Base-by-base conservation (phyloP, 352 stramenopile genomes). In the Phytophthora fragariaefolia region DNA sequence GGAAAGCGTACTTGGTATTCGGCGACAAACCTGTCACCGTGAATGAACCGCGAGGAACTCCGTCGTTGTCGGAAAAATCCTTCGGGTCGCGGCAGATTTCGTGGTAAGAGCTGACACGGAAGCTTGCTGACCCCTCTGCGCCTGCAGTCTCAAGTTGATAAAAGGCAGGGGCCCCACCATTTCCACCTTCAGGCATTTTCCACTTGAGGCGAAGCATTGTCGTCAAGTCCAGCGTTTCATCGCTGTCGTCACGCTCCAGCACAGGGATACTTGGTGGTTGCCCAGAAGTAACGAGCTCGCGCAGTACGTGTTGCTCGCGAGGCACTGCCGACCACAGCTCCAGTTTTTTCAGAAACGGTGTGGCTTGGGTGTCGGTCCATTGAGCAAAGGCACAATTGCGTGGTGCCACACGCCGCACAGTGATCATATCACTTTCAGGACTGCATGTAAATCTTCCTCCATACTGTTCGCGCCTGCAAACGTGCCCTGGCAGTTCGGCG, bases 1-100 rank as follows among this genome's bases (percentile, higher is more conserved):
- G 85, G 57, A 98, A 97, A 43, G 71, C 80, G 60, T 98, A 98
- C 64, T 92, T 94, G 12, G 90, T 97, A 72, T 95, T 97, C 6
- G 93, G 89, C 8, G 59, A 30, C 8, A 98, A 55, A 0, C 82
- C 80, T 0, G 76, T 77, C 18, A 94, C 72, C 6, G 87, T 75
- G 67, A 91, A 89, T 13, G 87, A 71, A 27, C 96, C 95, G 22
- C 90, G 83, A 28, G 91, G 83, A 34, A 94, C 73, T 17, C 87
- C 87, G 12, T 77, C 55, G 53, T 95, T 95, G 66, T 95, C 86
- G 32, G 88, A 76, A 40, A 86, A 96, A 57, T 97, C 83, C 13
- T 85, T 83, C 4, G 93, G 93, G 66, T 98, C 93, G 0, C 93
- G 81, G 45, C 85, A 96, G 32, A 98, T 74, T 63, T 98, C 91